These are phyloP conservation scores for Neurospora tetrasperma DNA, from an alignment of 495 filamentous ascomycete genomes.

Conservation along the genomic window DNA sequence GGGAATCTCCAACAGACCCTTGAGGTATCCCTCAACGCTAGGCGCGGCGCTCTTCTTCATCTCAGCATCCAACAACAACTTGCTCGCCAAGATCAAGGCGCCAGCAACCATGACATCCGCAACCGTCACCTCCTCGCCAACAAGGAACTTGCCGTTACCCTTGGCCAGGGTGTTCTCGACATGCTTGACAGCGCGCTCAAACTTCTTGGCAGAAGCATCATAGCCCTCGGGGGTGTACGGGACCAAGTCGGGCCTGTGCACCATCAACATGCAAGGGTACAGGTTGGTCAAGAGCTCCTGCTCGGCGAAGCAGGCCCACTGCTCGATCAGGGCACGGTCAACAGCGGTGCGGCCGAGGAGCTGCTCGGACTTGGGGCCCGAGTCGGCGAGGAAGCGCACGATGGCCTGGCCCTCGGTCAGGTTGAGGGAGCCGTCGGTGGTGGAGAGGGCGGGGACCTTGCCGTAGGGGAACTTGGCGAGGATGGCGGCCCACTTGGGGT, in stretches of 20 bases:
- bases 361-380: conserved; percentile 40
- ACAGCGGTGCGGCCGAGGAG: conserved; percentile 38
- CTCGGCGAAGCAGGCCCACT: conserved; percentile 43
- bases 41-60: conserved; percentile 37
- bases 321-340: conserved; percentile 37
- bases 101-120: conserved; percentile 43
- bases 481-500: conserved; percentile 29
- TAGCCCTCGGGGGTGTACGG: conserved; percentile 30
- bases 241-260: conserved; percentile 10
- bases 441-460: conserved; percentile 49
- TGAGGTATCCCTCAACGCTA: conserved; percentile 32
- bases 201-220: conserved; percentile 16
- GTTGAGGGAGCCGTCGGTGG: conserved; percentile 36
- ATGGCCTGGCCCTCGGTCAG: conserved; percentile 48
- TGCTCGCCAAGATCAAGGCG: conserved; percentile 29
- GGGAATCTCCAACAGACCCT: conserved; percentile 31
- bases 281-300: conserved; percentile 31
- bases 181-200: conserved; percentile 24
- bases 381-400: conserved; percentile 41
- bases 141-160: conserved; percentile 35
- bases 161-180: conserved; percentile 34
- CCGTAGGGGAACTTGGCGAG: conserved; percentile 52
- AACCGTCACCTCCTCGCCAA: conserved; percentile 39
- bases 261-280: conserved; percentile 21
- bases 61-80: conserved; percentile 39